phyloP scores from a whole-genome alignment of 345 rosid genomes.

The Ceriops decandra region DNA sequence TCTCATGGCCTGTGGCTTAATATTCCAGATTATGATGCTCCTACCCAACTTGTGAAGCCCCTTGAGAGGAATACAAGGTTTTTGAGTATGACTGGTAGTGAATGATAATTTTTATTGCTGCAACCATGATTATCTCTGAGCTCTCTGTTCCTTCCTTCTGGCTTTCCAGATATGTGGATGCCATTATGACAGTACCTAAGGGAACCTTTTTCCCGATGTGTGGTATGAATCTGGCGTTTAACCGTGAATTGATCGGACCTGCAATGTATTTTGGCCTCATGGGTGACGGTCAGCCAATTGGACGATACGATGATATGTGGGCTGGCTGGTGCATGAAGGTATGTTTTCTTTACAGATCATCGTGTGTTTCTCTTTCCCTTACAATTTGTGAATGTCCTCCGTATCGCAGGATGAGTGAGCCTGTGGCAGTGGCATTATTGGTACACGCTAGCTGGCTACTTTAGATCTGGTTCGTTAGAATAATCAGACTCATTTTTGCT shows the following conservation, averaged over 20 bases:
- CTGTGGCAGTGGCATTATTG: neutral
- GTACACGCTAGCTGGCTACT: too few species aligned
- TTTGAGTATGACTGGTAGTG: neutral
- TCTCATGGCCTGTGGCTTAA: constrained; percentile 62
- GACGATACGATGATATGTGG: constrained; percentile 59
- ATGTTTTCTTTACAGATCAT: neutral
- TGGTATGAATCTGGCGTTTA: constrained; percentile 49
- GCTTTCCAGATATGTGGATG: constrained; percentile 44
- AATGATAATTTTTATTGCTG: neutral
- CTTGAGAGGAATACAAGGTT: constrained; percentile 42
- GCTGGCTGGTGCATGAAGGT: constrained; percentile 67
- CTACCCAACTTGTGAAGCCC: constrained; percentile 55
- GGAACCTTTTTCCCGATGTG: constrained; percentile 54
- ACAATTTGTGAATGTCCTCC: neutral
- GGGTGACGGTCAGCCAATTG: constrained; percentile 54
- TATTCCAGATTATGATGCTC: constrained; percentile 51
- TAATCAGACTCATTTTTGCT: constrained; percentile 7
- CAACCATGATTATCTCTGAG: neutral
- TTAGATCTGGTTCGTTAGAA: neutral
- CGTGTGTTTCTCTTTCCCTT: neutral
- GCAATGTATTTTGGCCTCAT: constrained; percentile 63
- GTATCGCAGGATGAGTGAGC: neutral
- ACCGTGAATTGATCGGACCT: constrained; percentile 51
- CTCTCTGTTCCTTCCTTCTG: neutral
- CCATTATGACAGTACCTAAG: constrained; percentile 44